Conservation (phyloP, 257 asterid species). For the Jaltomata sinuosa region DNA sequence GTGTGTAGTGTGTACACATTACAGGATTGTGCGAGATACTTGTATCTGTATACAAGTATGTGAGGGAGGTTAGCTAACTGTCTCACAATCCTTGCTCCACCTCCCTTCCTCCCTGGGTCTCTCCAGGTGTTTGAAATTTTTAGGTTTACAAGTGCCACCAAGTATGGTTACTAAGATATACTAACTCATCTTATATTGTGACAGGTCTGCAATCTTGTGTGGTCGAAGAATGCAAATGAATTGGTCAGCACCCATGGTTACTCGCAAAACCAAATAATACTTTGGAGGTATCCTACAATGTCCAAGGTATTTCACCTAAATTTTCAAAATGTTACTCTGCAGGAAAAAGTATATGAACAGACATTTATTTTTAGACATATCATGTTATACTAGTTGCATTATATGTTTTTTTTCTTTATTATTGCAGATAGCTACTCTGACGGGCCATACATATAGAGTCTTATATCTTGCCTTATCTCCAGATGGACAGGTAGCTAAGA, state of each 20-base stretch:
- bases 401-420: not conserved
- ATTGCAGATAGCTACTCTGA: constrained; percentile 87
- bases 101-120: not conserved
- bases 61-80: not conserved
- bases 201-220: constrained; percentile 96
- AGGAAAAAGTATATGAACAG: not conserved
- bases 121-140: not conserved
- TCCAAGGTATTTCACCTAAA: constrained; percentile 46
- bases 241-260: constrained; percentile 93
- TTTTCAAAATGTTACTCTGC: not conserved
- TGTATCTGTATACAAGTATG: not conserved
- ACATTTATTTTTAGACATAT: not conserved
- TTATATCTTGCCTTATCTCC: constrained; percentile 95
- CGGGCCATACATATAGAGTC: constrained; percentile 87
- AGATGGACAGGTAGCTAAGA: constrained; percentile 74
- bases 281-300: constrained; percentile 93
- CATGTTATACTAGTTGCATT: not conserved
- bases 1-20: not conserved
- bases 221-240: constrained; percentile 92
- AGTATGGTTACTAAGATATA: not conserved
- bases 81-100: not conserved
- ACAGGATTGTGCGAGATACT: not conserved
- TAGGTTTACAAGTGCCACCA: not conserved
- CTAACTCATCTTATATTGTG: not conserved
- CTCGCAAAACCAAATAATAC: constrained; percentile 85